Conservation (phyloP, 2,329 filamentous ascomycete genomes). For the Plectosphaerella plurivora region DNA sequence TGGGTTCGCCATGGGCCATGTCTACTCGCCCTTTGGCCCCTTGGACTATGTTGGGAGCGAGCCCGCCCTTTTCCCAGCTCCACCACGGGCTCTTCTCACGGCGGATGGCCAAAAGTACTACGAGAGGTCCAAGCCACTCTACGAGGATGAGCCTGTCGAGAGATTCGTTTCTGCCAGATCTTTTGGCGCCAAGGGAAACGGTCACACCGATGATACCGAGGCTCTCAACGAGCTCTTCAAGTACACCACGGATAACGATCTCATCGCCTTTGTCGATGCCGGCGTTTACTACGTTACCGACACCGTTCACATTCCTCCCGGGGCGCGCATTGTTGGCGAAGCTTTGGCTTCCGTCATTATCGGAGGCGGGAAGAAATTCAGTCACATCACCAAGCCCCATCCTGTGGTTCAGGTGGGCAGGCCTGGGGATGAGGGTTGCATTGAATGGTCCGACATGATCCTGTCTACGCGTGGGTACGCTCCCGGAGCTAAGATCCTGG, state of each 20-base stretch:
- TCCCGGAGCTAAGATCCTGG: slow-evolving; percentile 64
- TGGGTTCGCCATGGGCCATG: slow-evolving; percentile 50
- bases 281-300: slow-evolving; percentile 57
- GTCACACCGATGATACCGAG: slow-evolving; percentile 67
- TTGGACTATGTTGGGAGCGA: slow-evolving; percentile 42
- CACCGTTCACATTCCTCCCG: slow-evolving; percentile 45
- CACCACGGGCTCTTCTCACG: slow-evolving; percentile 41
- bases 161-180: slow-evolving; percentile 66
- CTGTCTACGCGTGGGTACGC: slow-evolving; percentile 64
- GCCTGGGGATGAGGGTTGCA: slow-evolving; percentile 56
- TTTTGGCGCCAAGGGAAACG: slow-evolving; percentile 68
- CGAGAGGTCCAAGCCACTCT: slow-evolving; percentile 73
- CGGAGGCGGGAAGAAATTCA: slow-evolving; percentile 52
- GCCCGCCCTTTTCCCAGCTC: slow-evolving; percentile 42
- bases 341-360: slow-evolving; percentile 47
- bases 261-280: slow-evolving; percentile 56
- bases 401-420: slow-evolving; percentile 64
- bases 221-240: slow-evolving; percentile 62
- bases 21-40: slow-evolving; percentile 49
- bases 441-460: slow-evolving; percentile 71
- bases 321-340: slow-evolving; percentile 57
- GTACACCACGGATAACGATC: slow-evolving; percentile 44
- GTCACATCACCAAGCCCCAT: slow-evolving; percentile 52
- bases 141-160: slow-evolving; percentile 52
- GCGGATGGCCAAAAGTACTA: slow-evolving; percentile 50